These are phyloP conservation scores for Harrya chromipes DNA, from an alignment of 768 basidiomycete species.

Conservation along the genomic window DNA sequence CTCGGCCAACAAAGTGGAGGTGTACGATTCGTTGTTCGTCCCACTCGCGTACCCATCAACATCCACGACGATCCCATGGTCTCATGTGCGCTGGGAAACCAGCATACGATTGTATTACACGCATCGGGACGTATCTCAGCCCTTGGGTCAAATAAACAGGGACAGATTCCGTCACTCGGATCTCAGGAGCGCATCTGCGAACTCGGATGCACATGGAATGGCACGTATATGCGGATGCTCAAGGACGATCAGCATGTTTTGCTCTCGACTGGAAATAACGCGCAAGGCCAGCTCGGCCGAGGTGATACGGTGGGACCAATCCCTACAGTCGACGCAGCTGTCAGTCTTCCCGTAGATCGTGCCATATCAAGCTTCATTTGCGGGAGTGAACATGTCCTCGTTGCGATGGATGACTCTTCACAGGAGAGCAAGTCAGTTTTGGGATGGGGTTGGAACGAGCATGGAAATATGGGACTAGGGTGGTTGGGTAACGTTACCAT, in stretches of 20 bases:
- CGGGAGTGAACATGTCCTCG: conserved; percentile 85
- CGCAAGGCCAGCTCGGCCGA: conserved; percentile 66
- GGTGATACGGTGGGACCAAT: conserved; percentile 1
- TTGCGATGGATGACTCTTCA: conserved; percentile 18
- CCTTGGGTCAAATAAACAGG: conserved; percentile 72
- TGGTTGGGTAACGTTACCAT: conserved; percentile 48
- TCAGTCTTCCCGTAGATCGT: conserved; percentile 26
- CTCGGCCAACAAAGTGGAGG: conserved; percentile 44
- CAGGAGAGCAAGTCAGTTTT: conserved; percentile 45
- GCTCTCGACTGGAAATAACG: conserved; percentile 52
- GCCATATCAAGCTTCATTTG: conserved; percentile 47
- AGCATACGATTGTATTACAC: conserved; percentile 47
- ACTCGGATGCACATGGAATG: conserved; percentile 76
- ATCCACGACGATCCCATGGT: conserved; percentile 29
- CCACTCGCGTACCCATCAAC: conserved; percentile 35
- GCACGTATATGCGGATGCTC: conserved; percentile 51
- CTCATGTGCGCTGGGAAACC: conserved; percentile 45
- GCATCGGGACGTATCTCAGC: conserved; percentile 45
- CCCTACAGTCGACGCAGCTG: not conserved
- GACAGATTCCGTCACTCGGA: conserved; percentile 50
- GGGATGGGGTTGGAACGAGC: conserved; percentile 99
- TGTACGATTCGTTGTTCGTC: conserved; percentile 13
- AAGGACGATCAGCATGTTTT: conserved; percentile 25
- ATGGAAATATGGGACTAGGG: conserved; percentile 84
- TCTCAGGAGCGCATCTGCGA: conserved; percentile 23